phyloP scores from a whole-genome alignment of 495 filamentous ascomycete genomes.

The Penicillium odoratum region DNA sequence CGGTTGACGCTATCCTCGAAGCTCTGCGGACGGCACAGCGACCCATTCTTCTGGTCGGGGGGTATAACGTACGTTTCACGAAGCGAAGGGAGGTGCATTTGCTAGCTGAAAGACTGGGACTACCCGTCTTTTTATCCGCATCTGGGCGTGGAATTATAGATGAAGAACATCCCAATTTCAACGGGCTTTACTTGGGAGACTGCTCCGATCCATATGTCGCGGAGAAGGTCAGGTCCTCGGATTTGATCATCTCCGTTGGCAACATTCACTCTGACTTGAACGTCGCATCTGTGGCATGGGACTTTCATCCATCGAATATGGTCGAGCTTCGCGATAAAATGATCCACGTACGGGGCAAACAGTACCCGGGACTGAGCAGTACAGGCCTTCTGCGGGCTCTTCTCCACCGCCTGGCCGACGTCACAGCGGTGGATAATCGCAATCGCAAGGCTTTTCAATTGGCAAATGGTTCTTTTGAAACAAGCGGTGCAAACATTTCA shows the following conservation, averaged over 20 bases:
- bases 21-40: too few relatives aligned
- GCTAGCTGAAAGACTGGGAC: too few relatives aligned
- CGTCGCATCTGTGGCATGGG: conserved; percentile 19
- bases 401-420: too few relatives aligned
- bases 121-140: too few relatives aligned
- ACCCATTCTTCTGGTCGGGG: too few relatives aligned
- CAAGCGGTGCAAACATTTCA: background rate
- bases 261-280: conserved; percentile 30
- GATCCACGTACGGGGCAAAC: conserved; percentile 10
- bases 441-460: too few relatives aligned
- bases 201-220: conserved; percentile 1
- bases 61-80: too few relatives aligned
- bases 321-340: background rate
- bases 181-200: conserved; percentile 25
- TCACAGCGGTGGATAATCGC: too few relatives aligned
- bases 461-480: background rate
- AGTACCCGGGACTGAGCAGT: conserved; percentile 9
- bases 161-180: conserved; percentile 31
- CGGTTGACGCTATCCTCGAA: too few relatives aligned
- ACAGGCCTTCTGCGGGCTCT: conserved; percentile 15
- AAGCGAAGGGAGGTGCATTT: too few relatives aligned
- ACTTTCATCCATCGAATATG: too few relatives aligned
- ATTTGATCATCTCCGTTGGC: conserved; percentile 34
- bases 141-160: conserved; percentile 18
- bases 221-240: conserved; percentile 23